Percentiles rank a stretch among this genome's conserved stretches.
These are phyloP conservation scores for Pichia sp. DNA, from an alignment of 1,139 yeast species.

Conservation along the genomic window DNA sequence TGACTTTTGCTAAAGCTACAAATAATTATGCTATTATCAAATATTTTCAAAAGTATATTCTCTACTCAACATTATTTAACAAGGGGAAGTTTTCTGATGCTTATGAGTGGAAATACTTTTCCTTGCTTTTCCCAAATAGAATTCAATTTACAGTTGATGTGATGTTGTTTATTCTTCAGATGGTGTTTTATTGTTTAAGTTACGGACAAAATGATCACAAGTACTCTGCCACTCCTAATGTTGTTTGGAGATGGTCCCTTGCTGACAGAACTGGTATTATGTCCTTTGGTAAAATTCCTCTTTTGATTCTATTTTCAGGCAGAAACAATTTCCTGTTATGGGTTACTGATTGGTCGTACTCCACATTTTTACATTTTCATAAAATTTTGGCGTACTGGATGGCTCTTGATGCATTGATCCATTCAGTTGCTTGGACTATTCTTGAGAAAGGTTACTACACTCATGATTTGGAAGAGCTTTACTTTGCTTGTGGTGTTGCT, in stretches of 20 bases:
- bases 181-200: slow-evolving; percentile 12
- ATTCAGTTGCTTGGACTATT: slow-evolving; percentile 20
- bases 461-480: background rate
- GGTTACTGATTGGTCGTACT: slow-evolving; percentile 42
- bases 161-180: slow-evolving; percentile 10
- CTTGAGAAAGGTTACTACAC: slow-evolving; percentile 10
- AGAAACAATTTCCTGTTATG: slow-evolving; percentile 50
- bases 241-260: slow-evolving; percentile 20
- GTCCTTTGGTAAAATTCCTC: slow-evolving; percentile 36
- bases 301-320: slow-evolving; percentile 39
- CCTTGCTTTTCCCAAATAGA: slow-evolving; percentile 15
- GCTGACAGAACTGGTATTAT: slow-evolving; percentile 41
- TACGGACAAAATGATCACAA: slow-evolving; percentile 5
- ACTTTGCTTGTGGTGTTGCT: slow-evolving; percentile 26
- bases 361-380: slow-evolving; percentile 46
- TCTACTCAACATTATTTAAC: slow-evolving; percentile 13
- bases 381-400: slow-evolving; percentile 35
- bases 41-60: slow-evolving; percentile 10
- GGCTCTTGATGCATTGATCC: slow-evolving; percentile 27
- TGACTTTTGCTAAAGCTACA: slow-evolving; percentile 1
- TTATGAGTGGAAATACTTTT: slow-evolving; percentile 9
- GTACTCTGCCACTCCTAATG: slow-evolving; percentile 10
- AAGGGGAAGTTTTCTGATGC: slow-evolving; percentile 12
- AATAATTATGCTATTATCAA: slow-evolving; percentile 6
- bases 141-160: slow-evolving; percentile 11